A percentile compares a stretch with the other conserved stretches of the same genome.
Conservation (phyloP, 1,284 basidiomycete genomes). For the Tylopilus sp. region DNA sequence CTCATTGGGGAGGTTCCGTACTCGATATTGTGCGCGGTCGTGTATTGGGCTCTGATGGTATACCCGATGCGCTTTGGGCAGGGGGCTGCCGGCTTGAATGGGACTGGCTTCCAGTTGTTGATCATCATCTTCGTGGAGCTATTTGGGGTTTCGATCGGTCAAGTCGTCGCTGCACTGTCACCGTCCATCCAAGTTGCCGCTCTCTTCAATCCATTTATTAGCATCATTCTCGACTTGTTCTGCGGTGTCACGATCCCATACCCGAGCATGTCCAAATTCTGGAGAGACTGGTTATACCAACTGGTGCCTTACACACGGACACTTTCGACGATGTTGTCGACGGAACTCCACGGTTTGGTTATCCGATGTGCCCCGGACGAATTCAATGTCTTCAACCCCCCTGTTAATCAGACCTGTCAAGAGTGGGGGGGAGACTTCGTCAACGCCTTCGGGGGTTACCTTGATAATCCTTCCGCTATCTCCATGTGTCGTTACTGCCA, state of each 20-base stretch:
- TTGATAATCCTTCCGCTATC: conserved; percentile 68
- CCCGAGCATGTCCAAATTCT: conserved; percentile 65
- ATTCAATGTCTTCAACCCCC: conserved; percentile 67
- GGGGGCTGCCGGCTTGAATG: conserved; percentile 54
- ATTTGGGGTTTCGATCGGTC: conserved; percentile 77
- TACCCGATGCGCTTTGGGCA: conserved; percentile 73
- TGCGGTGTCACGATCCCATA: conserved; percentile 83
- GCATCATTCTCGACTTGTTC: conserved; percentile 66
- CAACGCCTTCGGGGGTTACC: conserved; percentile 65
- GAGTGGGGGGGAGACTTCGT: conserved; percentile 72
- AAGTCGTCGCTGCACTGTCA: conserved; percentile 71
- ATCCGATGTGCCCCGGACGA: conserved; percentile 69
- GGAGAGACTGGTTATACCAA: conserved; percentile 73
- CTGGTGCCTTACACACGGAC: conserved; percentile 69
- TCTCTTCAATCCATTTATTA: conserved; percentile 77
- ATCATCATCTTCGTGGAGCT: conserved; percentile 70
- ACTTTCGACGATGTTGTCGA: conserved; percentile 73
- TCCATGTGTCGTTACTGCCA: conserved; percentile 70
- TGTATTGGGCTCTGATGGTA: conserved; percentile 79
- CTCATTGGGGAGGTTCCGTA: conserved; percentile 82
- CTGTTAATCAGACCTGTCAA: conserved; percentile 69
- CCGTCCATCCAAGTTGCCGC: conserved; percentile 75
- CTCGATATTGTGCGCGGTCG: conserved; percentile 64
- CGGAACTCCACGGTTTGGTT: conserved; percentile 71
- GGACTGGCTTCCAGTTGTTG: conserved; percentile 74